Conservation (phyloP, 345 rosid genomes). For the Crucihimalaya himalaica region DNA sequence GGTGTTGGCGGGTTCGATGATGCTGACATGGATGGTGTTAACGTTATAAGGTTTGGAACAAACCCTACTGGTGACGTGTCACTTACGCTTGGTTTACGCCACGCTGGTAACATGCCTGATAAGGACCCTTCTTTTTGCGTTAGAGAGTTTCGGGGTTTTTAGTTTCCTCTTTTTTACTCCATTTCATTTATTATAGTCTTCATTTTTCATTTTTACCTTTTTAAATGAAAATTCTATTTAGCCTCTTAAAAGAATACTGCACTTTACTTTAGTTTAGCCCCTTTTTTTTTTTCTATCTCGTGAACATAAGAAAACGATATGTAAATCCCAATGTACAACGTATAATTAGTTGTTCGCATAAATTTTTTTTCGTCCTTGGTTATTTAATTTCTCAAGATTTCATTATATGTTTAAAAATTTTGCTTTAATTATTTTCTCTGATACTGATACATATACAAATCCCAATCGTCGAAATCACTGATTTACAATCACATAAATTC, state of each 20-base stretch:
- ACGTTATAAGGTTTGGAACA: slow-evolving; percentile 75
- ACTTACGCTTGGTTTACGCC: slow-evolving; percentile 94
- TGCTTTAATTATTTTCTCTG: not conserved
- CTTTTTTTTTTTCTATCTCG: not conserved
- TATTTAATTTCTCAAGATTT: not conserved
- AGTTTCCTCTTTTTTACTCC: slow-evolving; percentile 23
- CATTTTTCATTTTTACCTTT: slow-evolving; percentile 7
- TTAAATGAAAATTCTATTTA: not conserved
- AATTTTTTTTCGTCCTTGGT: not conserved
- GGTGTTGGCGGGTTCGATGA: slow-evolving; percentile 41
- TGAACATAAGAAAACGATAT: not conserved
- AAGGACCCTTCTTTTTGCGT: slow-evolving; percentile 64
- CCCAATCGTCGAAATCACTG: not conserved
- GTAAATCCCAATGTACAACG: not conserved
- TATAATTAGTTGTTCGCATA: not conserved
- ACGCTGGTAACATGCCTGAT: slow-evolving; percentile 75
- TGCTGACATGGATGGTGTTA: slow-evolving; percentile 45
- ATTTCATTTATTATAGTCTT: slow-evolving; percentile 18
- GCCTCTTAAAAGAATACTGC: not conserved
- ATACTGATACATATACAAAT: not conserved
- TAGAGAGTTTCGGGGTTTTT: slow-evolving; percentile 75
- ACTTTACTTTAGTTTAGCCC: not conserved
- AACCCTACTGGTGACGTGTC: slow-evolving; percentile 78
- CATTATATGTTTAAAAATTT: not conserved
- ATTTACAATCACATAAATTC: not conserved